phyloP scores from a whole-genome alignment of 805 yeast genomes.

The Alloascoidea africana region DNA sequence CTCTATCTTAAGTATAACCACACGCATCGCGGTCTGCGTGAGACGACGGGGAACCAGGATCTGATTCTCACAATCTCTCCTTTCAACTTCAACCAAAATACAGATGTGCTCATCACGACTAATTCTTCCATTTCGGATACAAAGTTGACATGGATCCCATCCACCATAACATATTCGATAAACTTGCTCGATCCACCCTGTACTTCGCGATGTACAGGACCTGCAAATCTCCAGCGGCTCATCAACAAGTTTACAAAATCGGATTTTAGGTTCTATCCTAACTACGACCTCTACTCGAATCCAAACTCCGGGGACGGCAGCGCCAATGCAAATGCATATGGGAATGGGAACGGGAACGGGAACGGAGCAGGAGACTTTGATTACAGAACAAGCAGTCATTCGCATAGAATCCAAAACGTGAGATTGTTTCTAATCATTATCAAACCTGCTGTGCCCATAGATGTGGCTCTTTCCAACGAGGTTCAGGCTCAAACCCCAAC shows the following conservation, averaged over 20 bases:
- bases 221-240: not conserved
- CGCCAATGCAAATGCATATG: too few species aligned
- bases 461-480: slow-evolving; percentile 1
- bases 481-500: not conserved
- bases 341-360: too few species aligned
- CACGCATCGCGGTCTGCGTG: not conserved
- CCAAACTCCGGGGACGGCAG: too few species aligned
- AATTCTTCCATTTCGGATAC: slow-evolving; percentile 1
- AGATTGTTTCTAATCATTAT: not conserved
- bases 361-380: not conserved
- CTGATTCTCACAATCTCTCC: not conserved
- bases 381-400: too few species aligned
- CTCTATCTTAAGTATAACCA: not conserved
- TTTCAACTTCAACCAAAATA: not conserved
- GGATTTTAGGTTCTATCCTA: not conserved
- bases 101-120: not conserved
- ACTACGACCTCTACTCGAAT: not conserved
- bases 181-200: too few species aligned
- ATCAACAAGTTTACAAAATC: not conserved
- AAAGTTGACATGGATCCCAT: not conserved
- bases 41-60: too few species aligned
- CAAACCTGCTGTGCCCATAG: slow-evolving; percentile 1
- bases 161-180: not conserved
- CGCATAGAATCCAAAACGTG: not conserved
- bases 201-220: not conserved